Conservation (phyloP, 2,329 filamentous ascomycete genomes). For the Teratosphaeria zuluensis region DNA sequence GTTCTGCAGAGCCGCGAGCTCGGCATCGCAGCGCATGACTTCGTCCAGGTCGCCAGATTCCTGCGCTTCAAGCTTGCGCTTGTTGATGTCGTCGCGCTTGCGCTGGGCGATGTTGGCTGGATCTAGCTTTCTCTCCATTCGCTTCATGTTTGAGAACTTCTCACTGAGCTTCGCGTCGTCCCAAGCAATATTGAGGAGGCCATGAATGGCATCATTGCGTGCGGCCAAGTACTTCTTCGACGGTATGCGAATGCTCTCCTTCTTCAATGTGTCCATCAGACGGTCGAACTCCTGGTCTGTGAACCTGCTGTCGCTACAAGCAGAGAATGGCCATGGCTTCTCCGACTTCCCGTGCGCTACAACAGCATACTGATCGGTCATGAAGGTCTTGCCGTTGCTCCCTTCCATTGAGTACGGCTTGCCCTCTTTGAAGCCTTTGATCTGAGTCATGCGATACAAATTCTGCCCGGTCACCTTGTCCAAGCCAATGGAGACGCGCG, state of each 20-base stretch:
- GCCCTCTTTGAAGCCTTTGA: conserved; percentile 74
- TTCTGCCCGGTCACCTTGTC: conserved; percentile 60
- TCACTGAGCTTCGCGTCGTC: conserved; percentile 73
- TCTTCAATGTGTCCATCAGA: conserved; percentile 64
- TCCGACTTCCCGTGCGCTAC: conserved; percentile 75
- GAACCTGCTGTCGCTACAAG: conserved; percentile 75
- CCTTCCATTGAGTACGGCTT: conserved; percentile 70
- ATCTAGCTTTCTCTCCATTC: conserved; percentile 47
- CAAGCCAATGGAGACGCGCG: conserved; percentile 71
- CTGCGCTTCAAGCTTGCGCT: conserved; percentile 57
- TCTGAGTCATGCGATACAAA: conserved; percentile 77
- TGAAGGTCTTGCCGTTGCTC: conserved; percentile 64
- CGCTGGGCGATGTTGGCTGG: conserved; percentile 50
- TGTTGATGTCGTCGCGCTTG: conserved; percentile 58
- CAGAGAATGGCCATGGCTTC: conserved; percentile 80
- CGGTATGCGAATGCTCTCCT: conserved; percentile 63
- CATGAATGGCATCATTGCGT: conserved; percentile 75
- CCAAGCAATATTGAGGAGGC: conserved; percentile 68
- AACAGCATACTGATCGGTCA: conserved; percentile 76
- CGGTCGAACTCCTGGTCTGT: conserved; percentile 72
- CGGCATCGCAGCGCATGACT: conserved; percentile 38
- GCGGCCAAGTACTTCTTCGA: conserved; percentile 57
- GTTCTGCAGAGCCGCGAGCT: conserved; percentile 51
- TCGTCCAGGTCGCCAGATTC: conserved; percentile 53
- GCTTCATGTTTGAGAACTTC: conserved; percentile 63